Base-by-base conservation (phyloP, 352 stramenopile species). In the Phytophthora pseudosyringae region DNA sequence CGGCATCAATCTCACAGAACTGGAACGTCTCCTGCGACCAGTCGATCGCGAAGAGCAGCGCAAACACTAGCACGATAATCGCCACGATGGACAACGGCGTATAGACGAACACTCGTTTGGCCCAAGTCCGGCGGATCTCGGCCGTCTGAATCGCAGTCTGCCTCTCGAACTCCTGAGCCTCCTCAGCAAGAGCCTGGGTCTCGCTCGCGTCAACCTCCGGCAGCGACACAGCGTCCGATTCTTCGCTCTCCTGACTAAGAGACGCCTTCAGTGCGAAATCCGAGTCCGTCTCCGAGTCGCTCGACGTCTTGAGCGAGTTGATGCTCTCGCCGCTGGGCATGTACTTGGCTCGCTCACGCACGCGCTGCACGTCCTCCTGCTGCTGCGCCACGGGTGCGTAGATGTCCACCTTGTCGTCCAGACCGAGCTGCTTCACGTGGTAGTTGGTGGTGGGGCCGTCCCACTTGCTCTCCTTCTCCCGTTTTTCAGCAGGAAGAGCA, bases 401-500 rank as follows among this genome's bases (percentile, higher is more conserved):
- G 38, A 94, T 94, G 60, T 94, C 86, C 57, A 94, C 78, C 67
- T 90, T 89, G 38, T 92, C 73, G 43, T 87, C 69, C 29, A 92
- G 67, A 15, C 86, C 83, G n/a, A 94, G 45, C 40, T 92, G 83
- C 68, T 92, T 92, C 10, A 91, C 59, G 53, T 94, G 86, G 64
- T 90, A 94, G 62, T 89, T 90, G 15, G 86, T 91, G 16, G 72
- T 78, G 8, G 86, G 83, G 46, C 77, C 73, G 11, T 75, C 71
- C 76, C 75, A 86, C 7, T 83, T 63, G 36, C 13, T 67, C 10
- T 61, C 59, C n/a, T 75, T 50, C 39, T 71, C 38, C 9, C 48
- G 56, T 4, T 58, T 39, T 38, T 64, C 64, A 49, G 7, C 28
- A 8, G 32, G 13, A 8, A 43, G n/a, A n/a, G n/a, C n/a, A n/a